Evolutionary conservation across 2,329 filamentous ascomycete species (phyloP), one percentile per base, ranked within the genome.

Genomic region (Alternaria triticimaculans): DNA sequence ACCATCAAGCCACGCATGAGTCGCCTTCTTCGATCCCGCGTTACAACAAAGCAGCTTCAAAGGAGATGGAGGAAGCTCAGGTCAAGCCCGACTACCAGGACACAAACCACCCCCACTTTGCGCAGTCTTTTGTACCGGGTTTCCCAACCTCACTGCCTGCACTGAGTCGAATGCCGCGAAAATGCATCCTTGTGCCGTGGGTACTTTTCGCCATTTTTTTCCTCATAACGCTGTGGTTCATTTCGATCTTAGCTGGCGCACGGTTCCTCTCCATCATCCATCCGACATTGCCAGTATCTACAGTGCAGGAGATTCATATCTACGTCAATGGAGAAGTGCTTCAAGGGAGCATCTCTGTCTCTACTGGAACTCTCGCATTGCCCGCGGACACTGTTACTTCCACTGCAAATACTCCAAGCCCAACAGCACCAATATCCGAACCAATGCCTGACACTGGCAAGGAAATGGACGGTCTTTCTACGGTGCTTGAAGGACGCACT

Each of bases 141-240:
- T 26, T 50, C 23, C 23, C 20, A 25, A 50, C 48, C 41, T 18
- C 41, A 54, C 60, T 58, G n/a, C 55, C 56, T 25, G 18, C 15
- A 12, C 63, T 43, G 23, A 49, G 26, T 21, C 63, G 48, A 23
- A 57, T 58, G 57, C 64, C 68, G 18, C 45, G 21, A 45, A 63
- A 63, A 57, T 53, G 59, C 10, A 54, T 66, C n/a, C 46, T 71
- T 11, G 58, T 76, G 37, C 71, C 73, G 21, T 77, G 74, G 72
- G 44, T 71, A 30, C 64, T 77, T 26, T 68, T 64, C 41, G n/a
- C 48, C 33, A 18, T 76, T 11, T 72, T 76, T 62, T 71, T 75
- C 37, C 45, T 74, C 21, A 64, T 50, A 3, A 71, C 70, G 4
- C 33, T 71, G 9, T 76, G 71, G 71, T 71, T 64, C 58, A 70